Evolutionary conservation across 768 basidiomycete species (phyloP), one percentile per base, ranked within the genome.

Genomic region (Auriscalpium microsporum): DNA sequence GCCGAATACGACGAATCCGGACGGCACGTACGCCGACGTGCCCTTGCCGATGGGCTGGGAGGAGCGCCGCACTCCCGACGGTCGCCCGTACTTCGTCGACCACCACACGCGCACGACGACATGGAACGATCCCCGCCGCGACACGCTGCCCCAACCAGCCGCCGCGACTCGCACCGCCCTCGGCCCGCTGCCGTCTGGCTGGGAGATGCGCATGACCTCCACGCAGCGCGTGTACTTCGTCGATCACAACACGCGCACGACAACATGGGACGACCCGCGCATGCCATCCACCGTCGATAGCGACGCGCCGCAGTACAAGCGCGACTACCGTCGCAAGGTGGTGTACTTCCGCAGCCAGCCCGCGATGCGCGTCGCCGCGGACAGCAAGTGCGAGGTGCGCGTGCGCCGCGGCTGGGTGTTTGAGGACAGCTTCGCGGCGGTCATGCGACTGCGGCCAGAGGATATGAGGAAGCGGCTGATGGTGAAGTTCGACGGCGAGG

Each of bases 261-360:
- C 93, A 14, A 82, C 89, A 7, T 94, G 92, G 93, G 93, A 94
- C 65, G 93, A 95, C 68, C 93, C 92, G 17, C 81, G 93, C 50
- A 69, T 94, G 52, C 92, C 93, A 0, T 84, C 82, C 1, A 80
- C 84, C 58, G 74, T 93, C 48, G 90, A 93, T 64, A 84, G 87
- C 60, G 90, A 84, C 70, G 90, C 90, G 3, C 93, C 92, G n/a
- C 91, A 94, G 71, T 94, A 94, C 72, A 94, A 94, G 71, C 85
- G 90, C 58, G 92, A 95, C 71, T 95, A 94, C 68, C 75, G 92
- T 59, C 77, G 90, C 55, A 95, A 94, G 71, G 82, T 94, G 45
- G 85, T 94, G 49, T 94, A 94, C 73, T 94, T 95, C 80, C 80
- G 92, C 57, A 86, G 83, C 60, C 92, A 95, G 62, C 90, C 91